These are phyloP conservation scores for Aspergillus sp. DNA, from an alignment of 2,329 filamentous ascomycete genomes.

Conservation along the genomic window DNA sequence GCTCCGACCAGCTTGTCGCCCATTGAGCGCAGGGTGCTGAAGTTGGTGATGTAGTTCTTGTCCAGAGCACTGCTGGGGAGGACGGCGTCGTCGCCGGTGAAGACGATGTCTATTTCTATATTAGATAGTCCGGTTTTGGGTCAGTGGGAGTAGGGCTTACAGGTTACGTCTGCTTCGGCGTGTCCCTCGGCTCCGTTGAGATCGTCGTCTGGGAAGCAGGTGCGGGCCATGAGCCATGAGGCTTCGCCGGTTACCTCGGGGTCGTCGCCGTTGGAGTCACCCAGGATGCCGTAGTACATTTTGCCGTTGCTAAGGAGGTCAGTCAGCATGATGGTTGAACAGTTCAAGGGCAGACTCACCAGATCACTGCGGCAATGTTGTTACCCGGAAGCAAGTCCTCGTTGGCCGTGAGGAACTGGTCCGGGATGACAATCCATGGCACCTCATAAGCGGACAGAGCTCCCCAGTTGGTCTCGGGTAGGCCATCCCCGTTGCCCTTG, in stretches of 20 bases:
- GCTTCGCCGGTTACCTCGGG: constrained; percentile 36
- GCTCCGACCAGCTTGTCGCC: constrained; percentile 29
- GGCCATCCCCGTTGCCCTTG: constrained; percentile 34
- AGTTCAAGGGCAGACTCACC: constrained; percentile 17
- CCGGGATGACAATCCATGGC: constrained; percentile 34
- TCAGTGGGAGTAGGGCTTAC: constrained; percentile 17
- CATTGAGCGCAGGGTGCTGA: constrained; percentile 30
- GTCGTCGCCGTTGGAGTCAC: constrained; percentile 31
- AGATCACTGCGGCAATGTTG: constrained; percentile 34
- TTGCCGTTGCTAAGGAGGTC: constrained; percentile 26
- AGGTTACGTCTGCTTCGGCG: constrained; percentile 31
- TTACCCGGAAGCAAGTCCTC: constrained; percentile 25
- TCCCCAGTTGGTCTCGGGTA: constrained; percentile 30
- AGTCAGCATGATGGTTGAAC: neutral
- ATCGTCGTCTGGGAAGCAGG: constrained; percentile 33
- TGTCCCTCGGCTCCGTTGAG: constrained; percentile 32
- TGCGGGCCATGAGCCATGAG: constrained; percentile 38
- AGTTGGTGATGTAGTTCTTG: constrained; percentile 31
- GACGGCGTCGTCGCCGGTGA: constrained; percentile 30
- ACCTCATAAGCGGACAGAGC: constrained; percentile 35
- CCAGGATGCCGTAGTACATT: constrained; percentile 38
- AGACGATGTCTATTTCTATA: constrained; percentile 28
- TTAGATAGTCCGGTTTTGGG: neutral
- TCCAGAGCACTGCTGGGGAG: constrained; percentile 28
- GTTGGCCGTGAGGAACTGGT: constrained; percentile 28